phyloP scores from a whole-genome alignment of 2,329 filamentous ascomycete genomes.

The Aspergillus sp. region DNA sequence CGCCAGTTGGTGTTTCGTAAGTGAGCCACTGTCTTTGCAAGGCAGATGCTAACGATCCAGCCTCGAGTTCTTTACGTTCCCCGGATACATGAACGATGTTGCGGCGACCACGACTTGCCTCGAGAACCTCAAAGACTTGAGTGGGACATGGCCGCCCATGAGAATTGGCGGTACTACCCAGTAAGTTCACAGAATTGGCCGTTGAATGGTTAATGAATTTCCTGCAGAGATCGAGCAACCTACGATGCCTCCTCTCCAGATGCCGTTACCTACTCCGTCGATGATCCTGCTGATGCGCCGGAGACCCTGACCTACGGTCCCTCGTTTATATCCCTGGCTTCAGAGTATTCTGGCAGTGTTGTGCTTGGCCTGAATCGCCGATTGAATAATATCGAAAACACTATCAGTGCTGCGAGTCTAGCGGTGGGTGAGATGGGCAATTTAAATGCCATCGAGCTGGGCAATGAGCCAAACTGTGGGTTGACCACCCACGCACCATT shows the following conservation, averaged over 20 bases:
- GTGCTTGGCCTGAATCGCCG: slow-evolving; percentile 56
- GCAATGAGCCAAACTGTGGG: slow-evolving; percentile 59
- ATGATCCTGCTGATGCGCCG: slow-evolving; percentile 50
- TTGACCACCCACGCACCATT: too few relatives aligned
- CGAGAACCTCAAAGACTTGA: slow-evolving; percentile 51
- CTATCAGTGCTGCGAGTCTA: slow-evolving; percentile 51
- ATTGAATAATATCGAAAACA: slow-evolving; percentile 55
- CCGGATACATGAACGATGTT: slow-evolving; percentile 55
- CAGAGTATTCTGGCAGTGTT: slow-evolving; percentile 50
- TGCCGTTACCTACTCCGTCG: slow-evolving; percentile 54
- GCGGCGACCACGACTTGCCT: slow-evolving; percentile 53
- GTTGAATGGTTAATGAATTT: not conserved
- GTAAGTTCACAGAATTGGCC: slow-evolving; percentile 19
- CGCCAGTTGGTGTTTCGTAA: slow-evolving; percentile 50
- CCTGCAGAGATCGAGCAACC: slow-evolving; percentile 49
- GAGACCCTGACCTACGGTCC: slow-evolving; percentile 53
- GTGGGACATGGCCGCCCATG: slow-evolving; percentile 54
- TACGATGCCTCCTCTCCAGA: slow-evolving; percentile 49
- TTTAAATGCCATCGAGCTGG: slow-evolving; percentile 56
- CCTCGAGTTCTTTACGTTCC: slow-evolving; percentile 59
- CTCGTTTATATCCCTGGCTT: slow-evolving; percentile 53
- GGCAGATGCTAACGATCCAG: slow-evolving; percentile 26
- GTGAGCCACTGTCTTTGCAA: slow-evolving; percentile 13
- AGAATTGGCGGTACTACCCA: slow-evolving; percentile 61
- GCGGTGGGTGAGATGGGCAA: slow-evolving; percentile 50